Evolutionary conservation across 176 grass and related monocot genomes (phyloP), one percentile per base, ranked within the genome.

Genomic region (Otatea glauca): DNA sequence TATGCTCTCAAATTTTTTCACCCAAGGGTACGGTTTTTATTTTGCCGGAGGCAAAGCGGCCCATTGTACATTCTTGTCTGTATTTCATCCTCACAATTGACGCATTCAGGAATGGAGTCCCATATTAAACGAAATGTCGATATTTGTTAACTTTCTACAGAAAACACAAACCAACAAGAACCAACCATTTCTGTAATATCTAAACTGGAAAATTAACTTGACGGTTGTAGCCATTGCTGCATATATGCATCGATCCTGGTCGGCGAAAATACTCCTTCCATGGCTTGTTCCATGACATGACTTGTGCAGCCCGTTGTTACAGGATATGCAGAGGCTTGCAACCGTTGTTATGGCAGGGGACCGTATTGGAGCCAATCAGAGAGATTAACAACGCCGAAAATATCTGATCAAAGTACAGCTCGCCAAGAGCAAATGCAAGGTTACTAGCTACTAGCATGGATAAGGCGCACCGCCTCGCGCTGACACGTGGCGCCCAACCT

Each of bases 401-500:
- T 43, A 70, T 70, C 67, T 70, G 32, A 70, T 9, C 67, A 24
- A 11, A 12, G 38, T 44, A 70, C 37, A 11, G 37, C 34, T 67
- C 32, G 18, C 20, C 55, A 9, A 3, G 18, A 58, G 2, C 55
- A 58, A n/a, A 21, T 8, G 20, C 55, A 58, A 49, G 49, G 35
- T 37, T 37, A 37, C 35, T 37, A 29, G n/a, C 29, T 29, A 29
- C 35, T 4, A 37, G 35, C 35, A 37, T 37, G 35, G 79, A 83
- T 84, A 84, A 84, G 58, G 13, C 8, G 5, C 45, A 8, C 59
- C 71, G 49, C 70, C 20, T 1, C 3, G 29, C 18, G 18, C 17
- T 45, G 44, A 68, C 78, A 75, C 70, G 29, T 75, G 59, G 81
- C 58, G 13, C 4, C 12, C 29, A 44, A 38, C 70, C 53, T 73